phyloP scores from a whole-genome alignment of 169 alveolate genomes.

The Cryptosporidium ubiquitum region DNA sequence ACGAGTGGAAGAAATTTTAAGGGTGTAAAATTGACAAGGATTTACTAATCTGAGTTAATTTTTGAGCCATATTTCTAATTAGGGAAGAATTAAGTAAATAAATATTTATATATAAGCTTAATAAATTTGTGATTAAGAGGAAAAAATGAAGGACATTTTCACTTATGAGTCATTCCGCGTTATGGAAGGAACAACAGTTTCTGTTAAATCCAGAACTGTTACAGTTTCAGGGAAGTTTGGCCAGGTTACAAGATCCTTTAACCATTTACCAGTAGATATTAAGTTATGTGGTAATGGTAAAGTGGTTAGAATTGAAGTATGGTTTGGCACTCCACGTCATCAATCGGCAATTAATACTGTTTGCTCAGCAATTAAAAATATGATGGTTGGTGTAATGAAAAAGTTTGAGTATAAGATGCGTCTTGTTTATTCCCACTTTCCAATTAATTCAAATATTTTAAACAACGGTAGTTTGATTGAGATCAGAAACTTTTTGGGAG shows the following conservation, averaged over 20 bases:
- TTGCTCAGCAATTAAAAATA: slow-evolving; percentile 94
- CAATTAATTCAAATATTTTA: slow-evolving; percentile 95
- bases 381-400: slow-evolving; percentile 97
- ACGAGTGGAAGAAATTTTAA: neutral
- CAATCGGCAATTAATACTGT: slow-evolving; percentile 95
- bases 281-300: slow-evolving; percentile 88
- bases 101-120: neutral
- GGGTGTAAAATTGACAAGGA: neutral
- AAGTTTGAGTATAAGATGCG: slow-evolving; percentile 98
- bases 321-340: slow-evolving; percentile 94
- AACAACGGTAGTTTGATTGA: slow-evolving; percentile 95
- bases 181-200: slow-evolving; percentile 80
- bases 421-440: slow-evolving; percentile 99
- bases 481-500: slow-evolving; percentile 99
- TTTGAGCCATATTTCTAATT: neutral
- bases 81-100: slow-evolving; percentile 13
- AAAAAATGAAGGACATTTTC: slow-evolving; percentile 59
- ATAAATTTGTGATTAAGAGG: neutral
- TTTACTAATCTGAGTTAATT: slow-evolving; percentile 7
- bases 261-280: slow-evolving; percentile 96
- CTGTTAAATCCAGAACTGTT: slow-evolving; percentile 93
- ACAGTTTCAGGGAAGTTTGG: slow-evolving; percentile 98
- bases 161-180: slow-evolving; percentile 71
- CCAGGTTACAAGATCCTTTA: slow-evolving; percentile 92
- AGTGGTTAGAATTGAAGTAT: slow-evolving; percentile 90